These are phyloP conservation scores for Leccinum variicolor DNA, from an alignment of 768 basidiomycete species.

Conservation along the genomic window DNA sequence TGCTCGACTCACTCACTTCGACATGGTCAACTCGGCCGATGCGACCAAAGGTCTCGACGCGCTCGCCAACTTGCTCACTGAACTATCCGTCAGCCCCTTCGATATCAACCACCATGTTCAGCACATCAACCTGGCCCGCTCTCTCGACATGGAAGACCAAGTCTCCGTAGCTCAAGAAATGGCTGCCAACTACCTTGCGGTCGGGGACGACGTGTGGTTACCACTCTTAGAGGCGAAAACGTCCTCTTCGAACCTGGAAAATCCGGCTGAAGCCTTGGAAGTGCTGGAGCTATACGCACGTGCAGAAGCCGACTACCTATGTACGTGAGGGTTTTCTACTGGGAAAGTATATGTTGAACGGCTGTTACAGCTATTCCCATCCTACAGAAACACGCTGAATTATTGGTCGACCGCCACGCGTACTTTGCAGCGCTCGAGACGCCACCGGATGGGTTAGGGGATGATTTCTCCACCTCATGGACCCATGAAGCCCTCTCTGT, in stretches of 20 bases:
- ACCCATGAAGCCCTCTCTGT: conserved; percentile 52
- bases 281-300: conserved; percentile 58
- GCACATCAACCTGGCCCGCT: conserved; percentile 61
- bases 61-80: conserved; percentile 54
- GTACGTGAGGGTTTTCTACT: conserved; percentile 44
- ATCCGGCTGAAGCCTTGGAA: conserved; percentile 48
- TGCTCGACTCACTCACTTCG: background rate
- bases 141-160: conserved; percentile 57
- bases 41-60: conserved; percentile 53
- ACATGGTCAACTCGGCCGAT: conserved; percentile 48
- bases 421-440: conserved; percentile 33
- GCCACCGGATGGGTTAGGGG: conserved; percentile 50
- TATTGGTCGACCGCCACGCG: conserved; percentile 43
- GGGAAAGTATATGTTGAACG: conserved; percentile 15
- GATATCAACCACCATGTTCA: conserved; percentile 62
- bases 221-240: conserved; percentile 58
- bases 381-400: conserved; percentile 63
- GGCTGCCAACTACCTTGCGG: conserved; percentile 59
- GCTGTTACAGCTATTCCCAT: conserved; percentile 65
- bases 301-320: conserved; percentile 76
- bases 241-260: conserved; percentile 48
- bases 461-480: conserved; percentile 60
- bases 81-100: conserved; percentile 56
- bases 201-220: conserved; percentile 72
- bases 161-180: conserved; percentile 61